A percentile compares a stretch with the other conserved stretches of the same genome.
These are phyloP conservation scores for Phytophthora foliorum DNA, from an alignment of 352 stramenopile species.

Conservation along the genomic window DNA sequence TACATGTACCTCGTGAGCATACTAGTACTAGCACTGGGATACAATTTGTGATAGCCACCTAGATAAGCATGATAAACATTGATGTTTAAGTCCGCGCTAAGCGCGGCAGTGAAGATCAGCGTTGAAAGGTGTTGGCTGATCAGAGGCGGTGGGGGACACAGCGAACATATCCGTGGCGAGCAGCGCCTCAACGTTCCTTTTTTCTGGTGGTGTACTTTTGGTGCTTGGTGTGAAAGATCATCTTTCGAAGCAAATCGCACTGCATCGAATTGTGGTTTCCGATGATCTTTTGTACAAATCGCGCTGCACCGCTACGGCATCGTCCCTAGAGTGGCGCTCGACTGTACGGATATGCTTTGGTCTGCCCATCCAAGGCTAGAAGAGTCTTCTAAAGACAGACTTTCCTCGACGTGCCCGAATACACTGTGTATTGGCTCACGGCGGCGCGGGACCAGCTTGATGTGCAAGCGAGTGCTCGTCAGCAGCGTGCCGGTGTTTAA, in stretches of 20 bases:
- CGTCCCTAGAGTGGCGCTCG: no score
- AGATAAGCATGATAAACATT: constrained; percentile 14
- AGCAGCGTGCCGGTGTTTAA: not conserved
- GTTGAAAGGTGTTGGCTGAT: no score
- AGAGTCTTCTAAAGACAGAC: no score
- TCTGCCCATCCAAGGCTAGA: no score
- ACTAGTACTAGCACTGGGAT: no score
- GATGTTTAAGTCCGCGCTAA: constrained; percentile 23
- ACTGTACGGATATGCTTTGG: no score
- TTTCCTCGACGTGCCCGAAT: no score
- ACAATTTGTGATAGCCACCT: not conserved
- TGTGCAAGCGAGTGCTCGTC: not conserved
- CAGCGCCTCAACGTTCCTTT: not conserved
- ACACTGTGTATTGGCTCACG: no score
- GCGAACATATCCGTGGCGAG: not conserved
- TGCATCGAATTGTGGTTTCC: not conserved
- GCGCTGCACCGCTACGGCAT: not conserved
- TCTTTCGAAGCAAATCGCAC: not conserved
- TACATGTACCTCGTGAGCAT: not conserved
- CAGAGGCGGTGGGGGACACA: not conserved
- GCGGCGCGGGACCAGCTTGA: no score
- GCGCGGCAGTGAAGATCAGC: no score
- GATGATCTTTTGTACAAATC: not conserved
- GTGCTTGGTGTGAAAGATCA: not conserved
- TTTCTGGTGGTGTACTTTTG: not conserved